Percentiles rank a stretch among this genome's conserved stretches.
Evolutionary conservation across 2,329 filamentous ascomycete genomes (phyloP).

Genomic region (Beauveria sp.): DNA sequence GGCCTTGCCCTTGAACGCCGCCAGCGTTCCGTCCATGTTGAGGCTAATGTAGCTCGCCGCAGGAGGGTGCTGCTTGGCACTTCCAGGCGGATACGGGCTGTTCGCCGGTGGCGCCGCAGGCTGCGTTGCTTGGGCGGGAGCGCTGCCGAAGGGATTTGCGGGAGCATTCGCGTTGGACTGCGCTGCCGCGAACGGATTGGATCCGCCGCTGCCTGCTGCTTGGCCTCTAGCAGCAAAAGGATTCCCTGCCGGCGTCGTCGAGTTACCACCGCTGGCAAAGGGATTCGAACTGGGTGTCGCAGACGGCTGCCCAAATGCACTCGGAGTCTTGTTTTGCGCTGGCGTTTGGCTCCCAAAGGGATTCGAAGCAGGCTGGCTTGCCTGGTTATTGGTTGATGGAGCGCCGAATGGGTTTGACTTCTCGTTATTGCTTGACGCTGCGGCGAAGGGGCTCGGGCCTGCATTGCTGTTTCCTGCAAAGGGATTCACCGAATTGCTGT

Average conservation of each 20-base stretch:
- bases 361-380: background rate
- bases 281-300: slow-evolving; percentile 8
- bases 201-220: background rate
- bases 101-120: slow-evolving; percentile 14
- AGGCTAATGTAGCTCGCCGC: slow-evolving; percentile 36
- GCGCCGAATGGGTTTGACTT: slow-evolving; percentile 3
- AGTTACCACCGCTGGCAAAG: background rate
- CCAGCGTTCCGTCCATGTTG: slow-evolving; percentile 37
- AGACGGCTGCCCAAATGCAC: slow-evolving; percentile 2
- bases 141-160: slow-evolving; percentile 20
- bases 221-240: slow-evolving; percentile 19
- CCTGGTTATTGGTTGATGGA: background rate
- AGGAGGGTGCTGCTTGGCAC: slow-evolving; percentile 37
- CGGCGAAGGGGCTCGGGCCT: background rate
- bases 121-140: background rate
- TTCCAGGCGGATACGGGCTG: slow-evolving; percentile 37
- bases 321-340: background rate
- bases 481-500: slow-evolving; percentile 19
- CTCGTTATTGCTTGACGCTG: background rate
- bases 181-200: slow-evolving; percentile 7
- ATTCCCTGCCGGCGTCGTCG: slow-evolving; percentile 10
- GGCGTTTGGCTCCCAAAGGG: slow-evolving; percentile 10
- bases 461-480: slow-evolving; percentile 20
- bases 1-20: slow-evolving; percentile 54
- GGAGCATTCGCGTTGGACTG: slow-evolving; percentile 5